Conservation (phyloP, 257 asterid species). For the Solanum corneliomulleri region DNA sequence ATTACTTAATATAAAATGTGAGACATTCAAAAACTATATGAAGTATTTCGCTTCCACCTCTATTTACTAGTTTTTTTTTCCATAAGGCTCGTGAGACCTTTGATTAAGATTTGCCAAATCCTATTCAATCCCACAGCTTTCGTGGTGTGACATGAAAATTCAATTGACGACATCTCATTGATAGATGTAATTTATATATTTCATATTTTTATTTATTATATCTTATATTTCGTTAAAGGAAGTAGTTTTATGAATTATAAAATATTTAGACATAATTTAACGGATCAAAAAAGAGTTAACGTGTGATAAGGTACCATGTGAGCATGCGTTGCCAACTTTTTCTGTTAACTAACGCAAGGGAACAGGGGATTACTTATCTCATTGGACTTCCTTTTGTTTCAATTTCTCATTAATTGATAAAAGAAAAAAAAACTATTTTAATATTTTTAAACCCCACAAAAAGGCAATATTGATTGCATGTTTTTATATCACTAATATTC, state of each 20-base stretch:
- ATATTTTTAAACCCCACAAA: background rate
- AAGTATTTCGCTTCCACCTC: background rate
- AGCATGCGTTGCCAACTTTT: slow-evolving; percentile 22
- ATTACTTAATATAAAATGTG: no score
- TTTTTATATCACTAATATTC: background rate
- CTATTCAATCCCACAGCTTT: background rate
- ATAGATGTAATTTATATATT: background rate
- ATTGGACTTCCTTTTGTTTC: slow-evolving; percentile 2
- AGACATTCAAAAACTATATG: no score
- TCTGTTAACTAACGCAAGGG: slow-evolving; percentile 14
- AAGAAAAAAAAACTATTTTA: background rate
- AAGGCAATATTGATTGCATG: background rate
- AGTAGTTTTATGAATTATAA: background rate
- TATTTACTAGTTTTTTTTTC: no score
- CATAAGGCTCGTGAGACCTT: no score
- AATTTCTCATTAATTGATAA: background rate
- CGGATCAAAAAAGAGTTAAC: slow-evolving; percentile 10
- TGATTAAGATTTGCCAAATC: background rate
- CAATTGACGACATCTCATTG: background rate
- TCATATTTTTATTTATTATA: background rate
- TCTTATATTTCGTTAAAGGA: background rate
- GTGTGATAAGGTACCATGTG: slow-evolving; percentile 5
- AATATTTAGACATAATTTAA: background rate
- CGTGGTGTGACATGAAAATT: background rate
- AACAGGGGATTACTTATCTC: background rate